Evolutionary conservation across 75 land plant genomes (phyloP).

Genomic region (Azolla pinnata): DNA sequence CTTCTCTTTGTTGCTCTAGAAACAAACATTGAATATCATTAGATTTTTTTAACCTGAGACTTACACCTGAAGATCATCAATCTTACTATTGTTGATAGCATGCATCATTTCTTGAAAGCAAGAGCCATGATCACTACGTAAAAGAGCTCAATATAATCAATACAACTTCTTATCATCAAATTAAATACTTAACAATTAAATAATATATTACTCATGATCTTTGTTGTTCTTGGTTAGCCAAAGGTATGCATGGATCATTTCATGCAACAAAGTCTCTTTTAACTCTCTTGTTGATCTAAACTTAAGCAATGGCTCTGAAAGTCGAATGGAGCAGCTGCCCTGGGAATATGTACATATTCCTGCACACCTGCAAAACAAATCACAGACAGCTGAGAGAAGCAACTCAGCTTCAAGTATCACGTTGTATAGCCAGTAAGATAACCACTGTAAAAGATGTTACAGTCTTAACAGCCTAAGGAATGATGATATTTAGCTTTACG

Average conservation of each 20-base stretch:
- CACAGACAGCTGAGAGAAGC: too few species aligned
- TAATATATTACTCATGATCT: conserved; percentile 25
- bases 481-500: too few species aligned
- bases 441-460: too few species aligned
- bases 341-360: conserved; percentile 26
- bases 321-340: conserved; percentile 36
- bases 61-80: conserved; percentile 29
- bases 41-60: too few species aligned
- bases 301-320: conserved; percentile 36
- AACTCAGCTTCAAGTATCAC: too few species aligned
- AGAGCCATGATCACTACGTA: conserved; percentile 36
- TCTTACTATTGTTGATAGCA: conserved; percentile 21
- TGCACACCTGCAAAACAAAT: conserved; percentile 33
- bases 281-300: conserved; percentile 21
- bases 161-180: neutral
- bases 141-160: neutral
- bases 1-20: too few species aligned
- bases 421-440: too few species aligned
- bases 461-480: too few species aligned
- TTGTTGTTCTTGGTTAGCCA: conserved; percentile 21
- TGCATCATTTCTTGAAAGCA: conserved; percentile 27
- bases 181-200: neutral
- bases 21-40: too few species aligned
- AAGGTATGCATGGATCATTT: conserved; percentile 49
- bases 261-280: conserved; percentile 40